Conservation (phyloP, 1,284 basidiomycete genomes). For the Lentinula novae-zelandiae region DNA sequence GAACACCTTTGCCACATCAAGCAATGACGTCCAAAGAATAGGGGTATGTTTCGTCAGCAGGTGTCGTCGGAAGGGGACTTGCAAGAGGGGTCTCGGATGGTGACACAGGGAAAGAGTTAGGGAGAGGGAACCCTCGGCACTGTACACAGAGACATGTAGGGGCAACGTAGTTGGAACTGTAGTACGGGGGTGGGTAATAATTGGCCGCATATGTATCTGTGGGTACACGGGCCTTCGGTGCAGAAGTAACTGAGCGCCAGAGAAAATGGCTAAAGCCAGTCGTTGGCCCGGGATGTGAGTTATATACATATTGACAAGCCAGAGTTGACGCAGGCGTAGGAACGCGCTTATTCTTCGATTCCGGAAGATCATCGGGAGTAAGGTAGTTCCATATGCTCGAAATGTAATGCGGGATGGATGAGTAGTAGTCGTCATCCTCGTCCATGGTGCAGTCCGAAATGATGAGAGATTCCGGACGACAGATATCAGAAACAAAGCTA, state of each 20-base stretch:
- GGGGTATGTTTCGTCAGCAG: too few relatives aligned
- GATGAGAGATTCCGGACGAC: background rate
- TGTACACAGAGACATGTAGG: background rate
- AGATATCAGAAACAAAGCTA: background rate
- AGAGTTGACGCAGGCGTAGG: background rate
- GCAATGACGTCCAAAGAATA: too few relatives aligned
- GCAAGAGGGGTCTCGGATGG: background rate
- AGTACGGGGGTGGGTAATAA: background rate
- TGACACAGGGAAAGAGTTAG: background rate
- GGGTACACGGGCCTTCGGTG: too few relatives aligned
- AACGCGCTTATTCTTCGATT: background rate
- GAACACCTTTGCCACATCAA: too few relatives aligned
- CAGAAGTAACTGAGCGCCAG: background rate
- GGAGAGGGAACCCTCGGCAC: background rate
- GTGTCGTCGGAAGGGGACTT: background rate
- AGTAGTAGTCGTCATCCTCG: background rate
- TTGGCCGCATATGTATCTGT: background rate
- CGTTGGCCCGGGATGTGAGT: background rate
- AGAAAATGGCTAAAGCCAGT: background rate
- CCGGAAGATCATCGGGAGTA: background rate
- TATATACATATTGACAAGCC: background rate
- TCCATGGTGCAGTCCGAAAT: background rate
- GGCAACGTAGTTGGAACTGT: background rate
- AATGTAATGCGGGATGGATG: background rate
- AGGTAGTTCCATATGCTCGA: background rate